Percentiles rank a stretch among this genome's conserved stretches.
phyloP scores from a whole-genome alignment of 2,329 filamentous ascomycete genomes.

The Bipolaris gigantea region DNA sequence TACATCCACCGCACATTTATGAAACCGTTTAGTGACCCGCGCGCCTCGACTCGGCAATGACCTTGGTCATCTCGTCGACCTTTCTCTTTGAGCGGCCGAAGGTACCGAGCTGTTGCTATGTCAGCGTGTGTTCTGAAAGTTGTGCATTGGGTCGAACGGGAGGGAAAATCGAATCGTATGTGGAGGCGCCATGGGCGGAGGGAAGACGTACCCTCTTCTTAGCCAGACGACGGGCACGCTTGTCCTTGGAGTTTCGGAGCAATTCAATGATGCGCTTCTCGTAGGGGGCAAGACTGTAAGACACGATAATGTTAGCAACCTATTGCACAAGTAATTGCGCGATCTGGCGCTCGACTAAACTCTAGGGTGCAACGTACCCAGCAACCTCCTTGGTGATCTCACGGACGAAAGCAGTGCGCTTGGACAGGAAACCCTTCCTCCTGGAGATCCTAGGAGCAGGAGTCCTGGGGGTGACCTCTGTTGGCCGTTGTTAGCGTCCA shows the following conservation, averaged over 20 bases:
- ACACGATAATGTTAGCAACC: slow-evolving; percentile 12
- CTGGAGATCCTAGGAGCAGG: slow-evolving; percentile 54
- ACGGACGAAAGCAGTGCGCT: slow-evolving; percentile 94
- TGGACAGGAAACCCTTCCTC: slow-evolving; percentile 96
- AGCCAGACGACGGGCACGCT: slow-evolving; percentile 97
- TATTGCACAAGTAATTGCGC: not conserved
- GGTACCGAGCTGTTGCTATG: slow-evolving; percentile 75
- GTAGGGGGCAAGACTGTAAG: slow-evolving; percentile 50
- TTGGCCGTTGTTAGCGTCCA: slow-evolving; percentile 32
- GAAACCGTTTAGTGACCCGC: slow-evolving; percentile 62
- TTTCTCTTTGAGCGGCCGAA: slow-evolving; percentile 99
- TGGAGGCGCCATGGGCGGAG: not conserved
- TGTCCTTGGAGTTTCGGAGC: slow-evolving; percentile 98
- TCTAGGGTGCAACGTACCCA: slow-evolving; percentile 64
- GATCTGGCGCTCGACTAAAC: not conserved
- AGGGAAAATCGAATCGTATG: not conserved
- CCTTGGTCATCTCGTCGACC: slow-evolving; percentile 97
- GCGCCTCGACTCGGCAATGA: slow-evolving; percentile 94
- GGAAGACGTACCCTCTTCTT: slow-evolving; percentile 86
- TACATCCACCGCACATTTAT: slow-evolving; percentile 27
- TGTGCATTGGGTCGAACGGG: not conserved
- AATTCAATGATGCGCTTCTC: slow-evolving; percentile 99
- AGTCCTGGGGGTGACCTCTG: slow-evolving; percentile 56
- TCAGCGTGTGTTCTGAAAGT: slow-evolving; percentile 29
- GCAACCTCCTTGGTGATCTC: slow-evolving; percentile 98